These are phyloP conservation scores for Epichloe sibirici DNA, from an alignment of 2,329 filamentous ascomycete genomes.

Conservation along the genomic window DNA sequence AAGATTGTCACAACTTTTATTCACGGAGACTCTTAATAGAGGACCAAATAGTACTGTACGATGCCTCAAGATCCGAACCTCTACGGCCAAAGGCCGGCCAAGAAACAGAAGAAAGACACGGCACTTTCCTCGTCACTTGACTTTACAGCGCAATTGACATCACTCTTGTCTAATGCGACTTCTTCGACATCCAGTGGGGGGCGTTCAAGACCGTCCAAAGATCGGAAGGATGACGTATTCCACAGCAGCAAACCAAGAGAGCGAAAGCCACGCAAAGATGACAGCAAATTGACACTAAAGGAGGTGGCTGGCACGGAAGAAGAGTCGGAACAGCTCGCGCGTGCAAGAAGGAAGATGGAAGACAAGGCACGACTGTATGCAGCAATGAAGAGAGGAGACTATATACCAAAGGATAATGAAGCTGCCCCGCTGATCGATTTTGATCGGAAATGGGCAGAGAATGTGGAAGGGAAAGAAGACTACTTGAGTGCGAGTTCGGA, in stretches of 20 bases:
- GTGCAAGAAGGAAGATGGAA: constrained; percentile 71
- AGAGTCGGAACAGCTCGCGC: constrained; percentile 54
- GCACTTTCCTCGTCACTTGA: constrained; percentile 62
- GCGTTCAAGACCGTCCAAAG: constrained; percentile 34
- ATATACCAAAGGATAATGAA: constrained; percentile 53
- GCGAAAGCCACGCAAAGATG: constrained; percentile 31
- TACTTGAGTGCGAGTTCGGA: constrained; percentile 35
- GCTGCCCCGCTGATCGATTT: constrained; percentile 74
- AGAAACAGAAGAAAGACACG: constrained; percentile 57
- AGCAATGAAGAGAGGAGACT: constrained; percentile 82
- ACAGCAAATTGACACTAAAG: constrained; percentile 37
- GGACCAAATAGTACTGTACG: not conserved
- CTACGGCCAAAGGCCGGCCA: constrained; percentile 63
- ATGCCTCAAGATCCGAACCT: constrained; percentile 58
- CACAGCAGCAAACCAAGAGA: constrained; percentile 17
- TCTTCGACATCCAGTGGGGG: constrained; percentile 29
- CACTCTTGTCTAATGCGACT: constrained; percentile 52
- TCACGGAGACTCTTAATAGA: not conserved
- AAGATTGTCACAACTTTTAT: not conserved
- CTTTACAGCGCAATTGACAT: constrained; percentile 80
- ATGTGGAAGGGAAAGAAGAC: constrained; percentile 43
- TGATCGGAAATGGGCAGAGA: constrained; percentile 87
- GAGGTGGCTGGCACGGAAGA: constrained; percentile 44
- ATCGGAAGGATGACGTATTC: constrained; percentile 35
- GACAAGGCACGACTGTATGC: constrained; percentile 83